Conservation (phyloP, 805 yeast genomes). For the Cyberlindnera xylosilytica region DNA sequence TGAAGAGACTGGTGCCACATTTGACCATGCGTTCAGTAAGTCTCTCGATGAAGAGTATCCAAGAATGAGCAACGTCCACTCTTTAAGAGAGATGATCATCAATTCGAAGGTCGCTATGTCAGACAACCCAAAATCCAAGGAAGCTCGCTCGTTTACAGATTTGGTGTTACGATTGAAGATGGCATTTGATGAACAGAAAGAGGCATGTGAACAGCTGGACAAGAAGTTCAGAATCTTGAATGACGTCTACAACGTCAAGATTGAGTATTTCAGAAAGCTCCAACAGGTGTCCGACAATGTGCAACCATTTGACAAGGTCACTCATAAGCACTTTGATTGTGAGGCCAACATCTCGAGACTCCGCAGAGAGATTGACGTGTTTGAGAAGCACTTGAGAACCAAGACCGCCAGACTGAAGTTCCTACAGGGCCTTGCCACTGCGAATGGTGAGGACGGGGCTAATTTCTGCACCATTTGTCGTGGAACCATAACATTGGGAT, state of each 20-base stretch:
- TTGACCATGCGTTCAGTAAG: conserved; percentile 12
- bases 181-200: conserved; percentile 32
- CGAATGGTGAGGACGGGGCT: conserved; percentile 26
- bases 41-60: conserved; percentile 12
- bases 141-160: conserved; percentile 8
- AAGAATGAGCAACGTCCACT: not conserved
- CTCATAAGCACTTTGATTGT: conserved; percentile 15
- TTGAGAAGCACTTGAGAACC: not conserved
- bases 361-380: not conserved
- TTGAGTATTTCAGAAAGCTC: conserved; percentile 78
- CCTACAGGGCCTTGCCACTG: conserved; percentile 34
- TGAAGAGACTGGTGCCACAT: conserved; percentile 6
- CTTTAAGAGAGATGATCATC: conserved; percentile 17
- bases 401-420: conserved; percentile 41
- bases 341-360: not conserved
- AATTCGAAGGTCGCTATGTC: conserved; percentile 12
- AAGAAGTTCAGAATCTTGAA: conserved; percentile 53
- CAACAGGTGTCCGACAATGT: conserved; percentile 87
- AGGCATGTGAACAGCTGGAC: conserved; percentile 25
- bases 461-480: conserved; percentile 73
- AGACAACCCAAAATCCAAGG: conserved; percentile 1
- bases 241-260: conserved; percentile 70
- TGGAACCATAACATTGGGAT: conserved; percentile 64
- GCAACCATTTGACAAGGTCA: conserved; percentile 40
- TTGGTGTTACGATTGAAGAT: conserved; percentile 23